Percentiles rank a stretch among this genome's conserved stretches.
These are phyloP conservation scores for Apiospora pterosperma DNA, from an alignment of 2,329 filamentous ascomycete species.

Conservation along the genomic window DNA sequence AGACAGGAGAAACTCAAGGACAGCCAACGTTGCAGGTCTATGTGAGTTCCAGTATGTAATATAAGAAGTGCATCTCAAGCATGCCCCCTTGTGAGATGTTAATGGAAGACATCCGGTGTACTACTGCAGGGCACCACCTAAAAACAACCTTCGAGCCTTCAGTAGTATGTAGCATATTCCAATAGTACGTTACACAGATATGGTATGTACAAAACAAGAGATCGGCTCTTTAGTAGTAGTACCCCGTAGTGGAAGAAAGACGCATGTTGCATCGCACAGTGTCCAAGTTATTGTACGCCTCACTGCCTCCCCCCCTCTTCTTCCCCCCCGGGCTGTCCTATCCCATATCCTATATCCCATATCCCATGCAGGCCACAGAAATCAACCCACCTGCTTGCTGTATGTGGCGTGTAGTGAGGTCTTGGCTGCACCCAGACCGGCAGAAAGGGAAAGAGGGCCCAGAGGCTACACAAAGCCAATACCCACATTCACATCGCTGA, in stretches of 20 bases:
- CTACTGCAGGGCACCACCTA: background rate
- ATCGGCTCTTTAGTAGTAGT: too few relatives aligned
- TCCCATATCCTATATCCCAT: too few relatives aligned
- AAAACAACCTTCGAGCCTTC: background rate
- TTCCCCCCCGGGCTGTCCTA: background rate
- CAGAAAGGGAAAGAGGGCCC: constrained; percentile 2
- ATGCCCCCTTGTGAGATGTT: background rate
- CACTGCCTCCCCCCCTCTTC: background rate
- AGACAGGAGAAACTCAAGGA: background rate
- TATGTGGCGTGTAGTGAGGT: background rate
- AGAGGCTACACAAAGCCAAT: constrained; percentile 1
- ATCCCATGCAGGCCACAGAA: constrained; percentile 1
- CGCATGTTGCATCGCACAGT: background rate
- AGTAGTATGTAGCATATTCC: background rate
- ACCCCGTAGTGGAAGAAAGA: too few relatives aligned
- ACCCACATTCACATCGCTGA: background rate
- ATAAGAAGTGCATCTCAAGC: background rate
- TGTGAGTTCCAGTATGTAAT: background rate
- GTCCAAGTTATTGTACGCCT: background rate
- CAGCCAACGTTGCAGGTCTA: background rate
- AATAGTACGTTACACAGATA: background rate
- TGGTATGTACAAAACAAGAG: too few relatives aligned
- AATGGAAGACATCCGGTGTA: background rate
- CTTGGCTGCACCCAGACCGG: background rate
- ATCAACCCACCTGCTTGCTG: background rate